A percentile compares a stretch with the other conserved stretches of the same genome.
Evolutionary conservation across 257 asterid genomes (phyloP).

Genomic region (Rauvolfia tetraphylla): DNA sequence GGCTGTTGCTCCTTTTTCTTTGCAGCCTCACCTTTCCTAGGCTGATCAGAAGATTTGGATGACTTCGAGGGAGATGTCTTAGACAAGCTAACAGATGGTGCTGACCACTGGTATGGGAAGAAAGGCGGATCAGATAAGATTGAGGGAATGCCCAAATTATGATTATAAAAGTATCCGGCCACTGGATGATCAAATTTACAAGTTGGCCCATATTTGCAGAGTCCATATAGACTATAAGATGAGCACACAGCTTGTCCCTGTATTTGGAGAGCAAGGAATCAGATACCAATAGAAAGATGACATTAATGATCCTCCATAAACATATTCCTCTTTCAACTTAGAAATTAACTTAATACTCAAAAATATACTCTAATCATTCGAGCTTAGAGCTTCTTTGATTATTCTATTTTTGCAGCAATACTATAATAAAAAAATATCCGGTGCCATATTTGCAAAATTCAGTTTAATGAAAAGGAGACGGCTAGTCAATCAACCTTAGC

Average conservation of each 20-base stretch:
- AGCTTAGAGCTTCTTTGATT: background rate
- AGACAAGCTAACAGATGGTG: slow-evolving; percentile 2
- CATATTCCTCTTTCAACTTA: background rate
- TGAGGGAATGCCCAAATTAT: slow-evolving; percentile 21
- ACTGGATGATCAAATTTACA: slow-evolving; percentile 63
- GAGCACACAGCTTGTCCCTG: slow-evolving; percentile 60
- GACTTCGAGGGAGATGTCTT: slow-evolving; percentile 12
- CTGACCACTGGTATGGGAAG: slow-evolving; percentile 15
- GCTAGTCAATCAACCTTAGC: too few relatives aligned
- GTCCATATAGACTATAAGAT: slow-evolving; percentile 42
- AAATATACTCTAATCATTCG: background rate
- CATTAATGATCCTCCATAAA: background rate
- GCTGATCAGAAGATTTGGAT: slow-evolving; percentile 1
- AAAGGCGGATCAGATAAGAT: slow-evolving; percentile 6
- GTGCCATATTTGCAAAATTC: background rate
- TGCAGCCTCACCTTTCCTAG: slow-evolving; percentile 10
- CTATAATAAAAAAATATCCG: background rate
- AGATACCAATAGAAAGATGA: background rate
- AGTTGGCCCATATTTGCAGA: slow-evolving; percentile 64
- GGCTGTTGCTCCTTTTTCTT: slow-evolving; percentile 8
- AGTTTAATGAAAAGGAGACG: background rate
- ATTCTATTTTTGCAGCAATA: background rate
- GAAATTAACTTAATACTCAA: background rate
- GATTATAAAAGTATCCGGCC: slow-evolving; percentile 44
- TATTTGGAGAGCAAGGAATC: slow-evolving; percentile 15